phyloP scores from a whole-genome alignment of 352 stramenopile species.

The Phytophthora fragariaefolia region DNA sequence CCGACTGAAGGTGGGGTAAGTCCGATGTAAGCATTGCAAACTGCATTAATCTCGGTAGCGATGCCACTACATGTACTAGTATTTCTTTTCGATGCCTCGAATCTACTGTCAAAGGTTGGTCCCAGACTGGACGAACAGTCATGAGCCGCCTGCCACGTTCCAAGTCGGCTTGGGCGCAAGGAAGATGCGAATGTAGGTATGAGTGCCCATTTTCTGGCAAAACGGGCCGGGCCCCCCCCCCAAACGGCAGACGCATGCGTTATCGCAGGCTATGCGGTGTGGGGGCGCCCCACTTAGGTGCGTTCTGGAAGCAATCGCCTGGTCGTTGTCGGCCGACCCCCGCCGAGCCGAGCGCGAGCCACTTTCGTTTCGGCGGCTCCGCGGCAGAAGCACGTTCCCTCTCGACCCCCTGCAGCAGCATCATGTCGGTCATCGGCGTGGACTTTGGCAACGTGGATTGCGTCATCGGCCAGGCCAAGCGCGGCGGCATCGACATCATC shows the following conservation, averaged over 20 bases:
- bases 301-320: conserved; percentile 37
- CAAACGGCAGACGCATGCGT: too few species aligned
- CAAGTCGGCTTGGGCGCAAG: too few species aligned
- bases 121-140: too few species aligned
- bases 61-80: too few species aligned
- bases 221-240: not conserved
- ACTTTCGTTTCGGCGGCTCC: conserved; percentile 41
- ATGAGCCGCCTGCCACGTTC: too few species aligned
- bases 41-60: too few species aligned
- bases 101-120: too few species aligned
- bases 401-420: conserved; percentile 12
- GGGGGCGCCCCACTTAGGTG: conserved; percentile 10
- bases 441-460: conserved; percentile 97
- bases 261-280: not conserved
- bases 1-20: too few species aligned
- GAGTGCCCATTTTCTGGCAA: too few species aligned
- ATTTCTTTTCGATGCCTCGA: too few species aligned
- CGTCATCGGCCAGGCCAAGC: conserved; percentile 96
- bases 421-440: conserved; percentile 97
- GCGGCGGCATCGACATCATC: conserved; percentile 98
- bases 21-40: too few species aligned
- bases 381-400: conserved; percentile 13
- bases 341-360: conserved; percentile 17
- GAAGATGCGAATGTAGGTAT: too few species aligned
- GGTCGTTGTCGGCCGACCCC: conserved; percentile 2